Percentiles rank a stretch among this genome's conserved stretches.
Evolutionary conservation across 2,329 filamentous ascomycete genomes (phyloP).

Genomic region (Ustulina deusta): DNA sequence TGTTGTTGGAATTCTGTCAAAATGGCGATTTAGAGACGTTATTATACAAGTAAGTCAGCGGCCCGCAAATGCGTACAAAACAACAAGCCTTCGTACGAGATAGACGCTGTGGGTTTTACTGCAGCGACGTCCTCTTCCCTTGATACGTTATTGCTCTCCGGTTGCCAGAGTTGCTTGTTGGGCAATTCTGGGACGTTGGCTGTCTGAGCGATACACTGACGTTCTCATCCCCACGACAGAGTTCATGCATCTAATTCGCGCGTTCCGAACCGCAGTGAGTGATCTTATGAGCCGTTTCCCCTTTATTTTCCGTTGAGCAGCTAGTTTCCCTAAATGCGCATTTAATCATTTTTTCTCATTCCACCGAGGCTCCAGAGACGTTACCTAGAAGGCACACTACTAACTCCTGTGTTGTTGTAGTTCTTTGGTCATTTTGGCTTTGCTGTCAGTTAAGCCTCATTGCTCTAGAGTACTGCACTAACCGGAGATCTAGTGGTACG

Average conservation of each 20-base stretch:
- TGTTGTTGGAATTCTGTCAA: conserved; percentile 38
- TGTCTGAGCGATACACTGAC: conserved; percentile 3
- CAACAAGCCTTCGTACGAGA: neutral
- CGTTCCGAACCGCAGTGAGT: conserved; percentile 33
- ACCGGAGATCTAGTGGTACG: conserved; percentile 39
- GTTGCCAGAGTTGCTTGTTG: neutral
- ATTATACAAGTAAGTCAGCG: conserved; percentile 24
- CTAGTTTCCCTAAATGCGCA: neutral
- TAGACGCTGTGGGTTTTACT: neutral
- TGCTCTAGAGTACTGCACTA: conserved; percentile 2
- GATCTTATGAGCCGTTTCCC: neutral
- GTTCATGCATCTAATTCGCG: neutral
- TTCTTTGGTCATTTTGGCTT: conserved; percentile 46
- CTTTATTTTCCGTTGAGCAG: conserved; percentile 9
- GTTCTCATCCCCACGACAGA: conserved; percentile 5
- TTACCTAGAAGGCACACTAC: neutral
- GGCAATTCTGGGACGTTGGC: neutral
- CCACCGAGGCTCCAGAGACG: neutral
- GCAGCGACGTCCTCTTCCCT: neutral
- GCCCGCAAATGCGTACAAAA: neutral
- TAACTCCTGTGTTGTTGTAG: conserved; percentile 22
- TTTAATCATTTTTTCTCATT: neutral
- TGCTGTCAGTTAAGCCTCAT: conserved; percentile 39
- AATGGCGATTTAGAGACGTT: conserved; percentile 38
- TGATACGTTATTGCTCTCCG: neutral